Base-by-base conservation (phyloP, 306 rosid species). In the Parietaria judaica region DNA sequence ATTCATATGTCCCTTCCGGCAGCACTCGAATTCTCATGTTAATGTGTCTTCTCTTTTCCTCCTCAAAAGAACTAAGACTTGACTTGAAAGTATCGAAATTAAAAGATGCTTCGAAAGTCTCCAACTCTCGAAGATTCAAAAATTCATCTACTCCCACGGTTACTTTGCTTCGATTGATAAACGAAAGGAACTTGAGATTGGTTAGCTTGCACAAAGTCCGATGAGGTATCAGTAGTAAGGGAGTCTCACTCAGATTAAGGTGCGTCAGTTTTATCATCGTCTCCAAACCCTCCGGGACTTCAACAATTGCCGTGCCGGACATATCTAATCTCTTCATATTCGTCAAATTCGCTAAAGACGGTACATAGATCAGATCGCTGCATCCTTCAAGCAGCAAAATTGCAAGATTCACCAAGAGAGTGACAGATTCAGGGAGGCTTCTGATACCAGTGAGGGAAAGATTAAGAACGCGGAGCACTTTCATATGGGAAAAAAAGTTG, bases 221-320 rank as follows among this genome's bases (percentile, higher is more conserved):
- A 52, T 9, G 36, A 23, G 67, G 62, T 31, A 53, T 17, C 15
- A 34, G 43, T 36, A 43, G 14, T 13, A 52, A 13, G 6, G 12
- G 2, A 5, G 4, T 15, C 13, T 23, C 36, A 2, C 5, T 5
- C 4, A 64, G 52, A 12, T 57, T 8, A 1, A 63, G 52, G 38
- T 63, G 14, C 34, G 15, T 70, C 11, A 63, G 11, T 8, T 70
- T 70, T 1, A 63, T 43, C 37, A 66, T 13, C 58, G 52, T 31
- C 17, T 60, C 46, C 36, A 72, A 8, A 14, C 61, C 66, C 13
- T 14, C 1, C 8, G 66, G 76, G 8, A 43, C 35, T 65, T 65
- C 52, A 3, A 3, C 45, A 10, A 72, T 58, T 36, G 13, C 41
- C 0, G 71, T 51, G 6, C 1, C 0, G 0, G 4, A 43, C 36